phyloP scores from a whole-genome alignment of 371 early-diverging fungal species.

The Apophysomyces elegans region DNA sequence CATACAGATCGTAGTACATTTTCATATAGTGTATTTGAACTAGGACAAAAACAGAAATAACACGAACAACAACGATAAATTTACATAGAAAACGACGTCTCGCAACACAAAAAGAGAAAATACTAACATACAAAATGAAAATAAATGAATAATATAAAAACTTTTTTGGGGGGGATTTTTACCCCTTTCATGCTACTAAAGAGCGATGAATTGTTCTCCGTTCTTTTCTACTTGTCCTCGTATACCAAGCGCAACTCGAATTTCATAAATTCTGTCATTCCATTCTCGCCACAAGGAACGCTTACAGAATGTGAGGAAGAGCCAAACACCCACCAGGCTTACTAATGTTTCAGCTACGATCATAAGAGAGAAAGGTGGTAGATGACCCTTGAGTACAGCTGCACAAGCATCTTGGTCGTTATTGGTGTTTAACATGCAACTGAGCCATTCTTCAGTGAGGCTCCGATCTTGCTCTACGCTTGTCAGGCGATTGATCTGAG shows the following conservation, averaged over 20 bases:
- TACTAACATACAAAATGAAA: conserved; percentile 5
- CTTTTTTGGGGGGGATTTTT: background rate
- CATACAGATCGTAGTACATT: conserved; percentile 1
- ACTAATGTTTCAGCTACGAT: conserved; percentile 45
- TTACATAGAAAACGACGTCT: background rate
- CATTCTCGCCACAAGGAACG: conserved; percentile 30
- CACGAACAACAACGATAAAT: conserved; percentile 1
- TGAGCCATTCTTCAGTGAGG: conserved; percentile 45
- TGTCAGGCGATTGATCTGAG: conserved; percentile 50
- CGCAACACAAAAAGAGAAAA: background rate
- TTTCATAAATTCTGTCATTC: conserved; percentile 23
- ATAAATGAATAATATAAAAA: background rate
- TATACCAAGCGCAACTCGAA: conserved; percentile 30
- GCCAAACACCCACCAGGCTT: conserved; percentile 43
- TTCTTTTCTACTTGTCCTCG: conserved; percentile 5
- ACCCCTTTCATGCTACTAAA: background rate
- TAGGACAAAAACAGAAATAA: background rate
- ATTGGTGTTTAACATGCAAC: conserved; percentile 51
- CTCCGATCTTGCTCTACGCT: conserved; percentile 28
- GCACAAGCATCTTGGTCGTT: conserved; percentile 32
- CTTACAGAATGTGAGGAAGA: conserved; percentile 56
- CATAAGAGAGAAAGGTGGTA: conserved; percentile 46
- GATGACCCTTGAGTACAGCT: conserved; percentile 15
- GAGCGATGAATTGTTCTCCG: conserved; percentile 1
- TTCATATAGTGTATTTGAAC: background rate